Evolutionary conservation across 2,329 filamentous ascomycete species (phyloP), one percentile per base, ranked within the genome.

Genomic region (Blastomyces gilchristii): DNA sequence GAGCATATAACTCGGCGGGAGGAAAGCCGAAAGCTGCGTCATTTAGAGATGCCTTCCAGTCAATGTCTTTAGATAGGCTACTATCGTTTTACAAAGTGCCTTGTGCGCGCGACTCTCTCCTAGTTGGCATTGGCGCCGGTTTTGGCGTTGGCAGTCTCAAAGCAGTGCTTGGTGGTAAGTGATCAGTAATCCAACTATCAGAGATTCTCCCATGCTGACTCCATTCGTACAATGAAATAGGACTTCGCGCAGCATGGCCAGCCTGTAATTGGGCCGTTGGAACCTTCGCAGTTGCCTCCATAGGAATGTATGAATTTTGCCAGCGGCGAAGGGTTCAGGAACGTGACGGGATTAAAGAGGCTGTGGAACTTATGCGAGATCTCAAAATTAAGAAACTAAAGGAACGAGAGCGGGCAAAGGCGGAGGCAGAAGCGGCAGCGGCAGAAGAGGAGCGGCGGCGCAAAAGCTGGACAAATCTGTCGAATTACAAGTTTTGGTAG

Each of bases 181-280:
- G 60, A 61, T 62, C 62, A 28, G 34, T 25, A 43, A 54, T 64
- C 49, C 43, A 9, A 25, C 39, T 63, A 57, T 52, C 41, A 61
- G 34, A 39, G 18, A 16, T 49, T 14, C 12, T 52, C 49, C 49
- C 22, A 12, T 28, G n/a, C 22, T 8, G n/a, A 37, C 28, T 61
- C 31, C 45, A 53, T 67, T 63, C n/a, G 66, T 58, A 64, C 66
- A 58, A 62, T 63, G 61, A 62, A 50, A 66, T 65, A 73, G 71
- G 73, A 43, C 43, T 71, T 84, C 85, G 82, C 52, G 81, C 82
- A 22, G 76, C 91, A 65, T 83, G 82, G 63, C 85, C 83, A 70
- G 85, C 89, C 0, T 87, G 88, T 45, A 95, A 95, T 71, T 96
- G 90, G 89, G 91, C 91, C 0, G 91, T 94, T 6, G 89, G 86